Conservation (phyloP, 1,139 yeast species). For the Candida sp. region DNA sequence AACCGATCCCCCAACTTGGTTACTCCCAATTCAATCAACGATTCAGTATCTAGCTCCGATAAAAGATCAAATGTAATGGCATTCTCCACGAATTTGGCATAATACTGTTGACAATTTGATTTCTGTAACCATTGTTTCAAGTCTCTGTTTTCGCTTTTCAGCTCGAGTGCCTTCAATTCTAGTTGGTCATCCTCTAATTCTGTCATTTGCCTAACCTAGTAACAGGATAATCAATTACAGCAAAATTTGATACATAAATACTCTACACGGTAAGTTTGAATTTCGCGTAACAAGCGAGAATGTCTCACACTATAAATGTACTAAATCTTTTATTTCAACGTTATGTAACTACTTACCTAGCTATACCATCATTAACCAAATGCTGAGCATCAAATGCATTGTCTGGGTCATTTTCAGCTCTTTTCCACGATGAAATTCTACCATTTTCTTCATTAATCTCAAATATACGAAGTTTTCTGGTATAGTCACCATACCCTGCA, state of each 20-base stretch:
- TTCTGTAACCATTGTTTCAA: slow-evolving; percentile 35
- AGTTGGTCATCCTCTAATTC: not conserved
- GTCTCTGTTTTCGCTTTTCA: slow-evolving; percentile 13
- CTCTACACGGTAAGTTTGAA: not conserved
- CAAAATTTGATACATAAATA: not conserved
- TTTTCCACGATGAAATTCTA: slow-evolving; percentile 70
- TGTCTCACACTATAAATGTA: not conserved
- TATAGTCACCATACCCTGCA: slow-evolving; percentile 84
- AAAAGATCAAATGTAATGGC: slow-evolving; percentile 61
- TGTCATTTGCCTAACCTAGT: not conserved
- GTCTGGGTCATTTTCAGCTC: slow-evolving; percentile 53
- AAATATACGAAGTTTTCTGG: slow-evolving; percentile 70
- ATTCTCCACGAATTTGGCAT: slow-evolving; percentile 35
- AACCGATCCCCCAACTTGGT: slow-evolving; percentile 79
- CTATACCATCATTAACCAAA: slow-evolving; percentile 48
- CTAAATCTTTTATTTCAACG: not conserved
- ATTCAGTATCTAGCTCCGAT: slow-evolving; percentile 61
- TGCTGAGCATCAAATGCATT: slow-evolving; percentile 53
- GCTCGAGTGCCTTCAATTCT: not conserved
- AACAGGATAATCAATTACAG: not conserved
- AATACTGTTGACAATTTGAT: slow-evolving; percentile 36
- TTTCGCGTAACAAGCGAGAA: not conserved
- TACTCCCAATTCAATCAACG: slow-evolving; percentile 76
- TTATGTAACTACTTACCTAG: not conserved
- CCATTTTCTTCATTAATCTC: slow-evolving; percentile 57